Evolutionary conservation across 2,329 filamentous ascomycete species (phyloP), one percentile per base, ranked within the genome.

Genomic region (Verticillium albo-atrum): DNA sequence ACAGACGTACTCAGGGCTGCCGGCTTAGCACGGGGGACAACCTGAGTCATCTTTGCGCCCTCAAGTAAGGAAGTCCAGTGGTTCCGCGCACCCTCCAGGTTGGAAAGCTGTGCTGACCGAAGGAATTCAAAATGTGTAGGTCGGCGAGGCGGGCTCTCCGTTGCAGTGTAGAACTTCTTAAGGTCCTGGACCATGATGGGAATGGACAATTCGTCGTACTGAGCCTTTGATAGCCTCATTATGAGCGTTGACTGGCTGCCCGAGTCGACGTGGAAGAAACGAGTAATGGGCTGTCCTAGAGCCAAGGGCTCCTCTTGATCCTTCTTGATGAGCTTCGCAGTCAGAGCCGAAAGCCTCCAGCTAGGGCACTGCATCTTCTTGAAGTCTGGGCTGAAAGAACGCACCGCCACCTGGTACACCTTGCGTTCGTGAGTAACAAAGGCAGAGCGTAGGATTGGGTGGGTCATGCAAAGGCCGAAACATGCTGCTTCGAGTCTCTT

Each of bases 401-500:
- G 75, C 35, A 82, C 67, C 34, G 79, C 75, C 0, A 79, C 78
- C 65, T 84, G 81, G 63, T 79, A 82, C 0, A 83, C 71, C 2
- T 72, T 73, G 6, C 79, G 74, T 12, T 76, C 74, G 54, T 82
- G 75, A 0, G 74, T 69, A 2, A 81, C 73, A 58, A 86, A 86
- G 0, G 79, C 77, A 0, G 84, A 85, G 25, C 83, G 79, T 7
- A 87, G 73, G 28, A 83, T 80, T 0, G 80, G 77, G 50, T 84
- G 81, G 35, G 79, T 71, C 34, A 69, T 68, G 0, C 72, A 70
- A 9, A 84, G 71, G 14, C 74, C 73, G 25, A 73, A 71, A 63
- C 80, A 83, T 0, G 80, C 79, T 1, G 74, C 71, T 60, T 82
- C 76, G 1, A 83, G 74, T 61, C 75, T 77, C 50, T 74, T 72